These are phyloP conservation scores for Colletotrichum sp. DNA, from an alignment of 2,329 filamentous ascomycete genomes.

Conservation along the genomic window DNA sequence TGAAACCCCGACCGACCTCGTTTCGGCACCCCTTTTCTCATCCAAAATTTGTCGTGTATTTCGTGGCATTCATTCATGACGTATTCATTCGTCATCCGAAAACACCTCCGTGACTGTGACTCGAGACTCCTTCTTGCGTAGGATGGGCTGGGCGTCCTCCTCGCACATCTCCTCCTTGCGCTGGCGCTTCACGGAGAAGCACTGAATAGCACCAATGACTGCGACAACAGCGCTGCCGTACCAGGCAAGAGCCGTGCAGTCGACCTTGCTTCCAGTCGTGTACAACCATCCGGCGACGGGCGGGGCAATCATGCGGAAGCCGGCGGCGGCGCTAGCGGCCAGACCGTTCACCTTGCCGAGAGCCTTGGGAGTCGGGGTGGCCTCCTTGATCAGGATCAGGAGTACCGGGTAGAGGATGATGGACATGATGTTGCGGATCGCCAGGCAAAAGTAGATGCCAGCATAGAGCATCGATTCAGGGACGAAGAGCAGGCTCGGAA, in stretches of 20 bases:
- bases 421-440: slow-evolving; percentile 63
- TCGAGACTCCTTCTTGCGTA: slow-evolving; percentile 12
- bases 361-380: slow-evolving; percentile 59
- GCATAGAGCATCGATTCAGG: slow-evolving; percentile 55
- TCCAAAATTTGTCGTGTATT: background rate
- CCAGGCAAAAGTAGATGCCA: slow-evolving; percentile 63
- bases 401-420: slow-evolving; percentile 71
- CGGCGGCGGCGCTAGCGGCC: slow-evolving; percentile 68
- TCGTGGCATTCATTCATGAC: slow-evolving; percentile 2
- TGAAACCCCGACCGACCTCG: background rate
- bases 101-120: slow-evolving; percentile 13
- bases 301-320: slow-evolving; percentile 71
- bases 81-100: slow-evolving; percentile 15
- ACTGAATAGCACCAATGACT: slow-evolving; percentile 61
- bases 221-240: slow-evolving; percentile 65
- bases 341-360: slow-evolving; percentile 71
- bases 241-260: slow-evolving; percentile 68
- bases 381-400: slow-evolving; percentile 71
- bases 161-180: slow-evolving; percentile 1
- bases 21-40: background rate
- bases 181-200: slow-evolving; percentile 55
- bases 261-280: slow-evolving; percentile 60
- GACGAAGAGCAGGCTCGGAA: slow-evolving; percentile 62
- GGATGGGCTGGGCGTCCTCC: slow-evolving; percentile 7
- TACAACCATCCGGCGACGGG: slow-evolving; percentile 69